Conservation (phyloP, 306 rosid species). For the Sphenostylis stenocarpa region DNA sequence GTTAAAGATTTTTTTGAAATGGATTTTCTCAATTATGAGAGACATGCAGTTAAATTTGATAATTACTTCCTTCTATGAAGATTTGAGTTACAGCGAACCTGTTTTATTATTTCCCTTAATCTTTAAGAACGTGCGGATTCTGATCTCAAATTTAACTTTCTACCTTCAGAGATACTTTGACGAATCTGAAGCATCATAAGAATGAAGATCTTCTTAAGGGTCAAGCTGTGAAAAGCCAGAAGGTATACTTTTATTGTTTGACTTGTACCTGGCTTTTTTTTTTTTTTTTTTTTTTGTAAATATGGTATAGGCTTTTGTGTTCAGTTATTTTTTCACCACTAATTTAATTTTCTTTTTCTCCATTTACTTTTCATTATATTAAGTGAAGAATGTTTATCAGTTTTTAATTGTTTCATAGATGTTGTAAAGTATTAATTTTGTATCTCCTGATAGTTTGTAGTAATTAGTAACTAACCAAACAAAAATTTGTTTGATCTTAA, state of each 20-base stretch:
- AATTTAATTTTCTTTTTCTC: background rate
- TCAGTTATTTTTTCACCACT: background rate
- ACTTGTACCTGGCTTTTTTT: background rate
- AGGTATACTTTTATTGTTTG: conserved; percentile 48
- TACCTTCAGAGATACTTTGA: conserved; percentile 57
- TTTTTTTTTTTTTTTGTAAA: background rate
- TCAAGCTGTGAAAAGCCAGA: conserved; percentile 83
- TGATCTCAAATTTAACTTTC: conserved; percentile 21
- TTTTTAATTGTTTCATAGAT: background rate
- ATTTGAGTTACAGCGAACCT: background rate
- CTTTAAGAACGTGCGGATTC: background rate
- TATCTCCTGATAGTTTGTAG: conserved; percentile 11
- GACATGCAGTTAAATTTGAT: too few species aligned
- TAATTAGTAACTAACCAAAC: background rate
- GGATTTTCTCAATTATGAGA: too few species aligned
- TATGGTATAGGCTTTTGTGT: background rate
- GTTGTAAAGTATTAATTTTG: conserved; percentile 5
- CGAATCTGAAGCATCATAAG: conserved; percentile 77
- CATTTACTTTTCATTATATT: conserved; percentile 5
- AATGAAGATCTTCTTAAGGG: conserved; percentile 89
- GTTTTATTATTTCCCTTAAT: background rate
- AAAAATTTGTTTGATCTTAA: conserved; percentile 34
- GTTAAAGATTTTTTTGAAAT: too few species aligned
- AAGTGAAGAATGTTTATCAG: conserved; percentile 5
- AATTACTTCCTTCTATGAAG: background rate